Base-by-base conservation (phyloP, 1,284 basidiomycete species). In the Pholiota adiposa region DNA sequence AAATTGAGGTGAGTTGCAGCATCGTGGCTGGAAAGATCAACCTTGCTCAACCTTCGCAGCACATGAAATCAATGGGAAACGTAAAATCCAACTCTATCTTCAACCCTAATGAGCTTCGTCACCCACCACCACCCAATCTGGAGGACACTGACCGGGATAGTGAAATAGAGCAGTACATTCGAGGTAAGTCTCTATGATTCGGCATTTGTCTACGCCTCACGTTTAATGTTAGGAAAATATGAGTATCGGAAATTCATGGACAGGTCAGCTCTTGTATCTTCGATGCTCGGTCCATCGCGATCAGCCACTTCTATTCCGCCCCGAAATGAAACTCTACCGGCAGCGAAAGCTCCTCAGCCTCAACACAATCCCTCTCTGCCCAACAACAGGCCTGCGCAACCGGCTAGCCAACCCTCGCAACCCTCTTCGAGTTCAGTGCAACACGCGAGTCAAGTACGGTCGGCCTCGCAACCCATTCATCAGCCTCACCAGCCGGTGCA, bases 161-260 rank as follows among this genome's bases (percentile, higher is more conserved):
- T 64, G 93, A 95, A 62, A 79, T 95, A 31, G 93, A 95, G 73
- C 88, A 86, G 69, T 94, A 85, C 74, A 94, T 95, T 64, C 85
- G 93, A 63, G 80, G 89, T 87, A 75, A 68, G 83, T 80, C 58
- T 51, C 19, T 29, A 60, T 19, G 38, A 54, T 52, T 41, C 21
- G 54, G 46, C 29, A 18, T 1, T n/a, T 50, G 31, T 52, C 31
- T 11, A 21, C 16, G 12, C 23, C 50, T 61, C 50, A 59, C 7
- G 18, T 23, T 43, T 57, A 27, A 59, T 54, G 49, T 27, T 63
- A 92, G 90, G 83, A 11, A 92, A 92, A 71, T 92, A 92, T 64
- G 85, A 92, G 65, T 89, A 84, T 70, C 88, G 83, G 70, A 81
- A 82, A 29, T 92, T 87, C 73, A 67, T 88, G 40, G 75, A 82